Conservation (phyloP, 2,329 filamentous ascomycete genomes). For the Trichoderma sp. region DNA sequence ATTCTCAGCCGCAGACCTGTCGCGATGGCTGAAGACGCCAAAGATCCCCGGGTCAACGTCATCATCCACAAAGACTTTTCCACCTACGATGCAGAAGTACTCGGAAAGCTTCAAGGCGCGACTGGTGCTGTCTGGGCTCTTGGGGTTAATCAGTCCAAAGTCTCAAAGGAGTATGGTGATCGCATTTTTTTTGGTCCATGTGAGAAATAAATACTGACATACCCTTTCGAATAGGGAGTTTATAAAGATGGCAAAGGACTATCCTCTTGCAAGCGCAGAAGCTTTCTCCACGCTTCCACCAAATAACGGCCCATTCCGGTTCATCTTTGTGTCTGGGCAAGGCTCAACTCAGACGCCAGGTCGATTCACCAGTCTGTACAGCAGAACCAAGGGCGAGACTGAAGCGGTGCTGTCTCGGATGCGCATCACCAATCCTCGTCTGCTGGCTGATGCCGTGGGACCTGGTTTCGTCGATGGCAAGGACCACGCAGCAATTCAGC, state of each 20-base stretch:
- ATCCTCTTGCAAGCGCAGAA: background rate
- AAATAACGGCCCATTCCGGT: background rate
- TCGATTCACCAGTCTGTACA: background rate
- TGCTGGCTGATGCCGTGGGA: background rate
- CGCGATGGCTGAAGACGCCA: slow-evolving; percentile 13
- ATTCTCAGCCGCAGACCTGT: slow-evolving; percentile 19
- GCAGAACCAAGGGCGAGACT: slow-evolving; percentile 1
- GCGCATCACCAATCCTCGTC: background rate
- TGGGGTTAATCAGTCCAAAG: background rate
- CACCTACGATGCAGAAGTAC: background rate
- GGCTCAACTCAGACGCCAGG: slow-evolving; percentile 2
- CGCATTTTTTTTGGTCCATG: too few relatives aligned
- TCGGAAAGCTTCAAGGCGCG: slow-evolving; percentile 16
- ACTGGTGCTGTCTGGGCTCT: slow-evolving; percentile 18
- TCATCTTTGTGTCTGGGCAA: slow-evolving; percentile 4
- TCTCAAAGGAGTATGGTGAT: slow-evolving; percentile 1
- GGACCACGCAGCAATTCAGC: background rate
- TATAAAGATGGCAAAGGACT: background rate
- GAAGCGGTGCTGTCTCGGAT: background rate
- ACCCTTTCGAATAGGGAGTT: background rate
- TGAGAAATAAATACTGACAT: background rate
- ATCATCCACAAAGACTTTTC: slow-evolving; percentile 20
- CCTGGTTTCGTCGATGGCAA: background rate
- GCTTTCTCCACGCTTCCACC: background rate
- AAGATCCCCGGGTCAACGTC: slow-evolving; percentile 10